These are phyloP conservation scores for Cyclostephanos invisitatus DNA, from an alignment of 108 stramenopile genomes.

Conservation along the genomic window DNA sequence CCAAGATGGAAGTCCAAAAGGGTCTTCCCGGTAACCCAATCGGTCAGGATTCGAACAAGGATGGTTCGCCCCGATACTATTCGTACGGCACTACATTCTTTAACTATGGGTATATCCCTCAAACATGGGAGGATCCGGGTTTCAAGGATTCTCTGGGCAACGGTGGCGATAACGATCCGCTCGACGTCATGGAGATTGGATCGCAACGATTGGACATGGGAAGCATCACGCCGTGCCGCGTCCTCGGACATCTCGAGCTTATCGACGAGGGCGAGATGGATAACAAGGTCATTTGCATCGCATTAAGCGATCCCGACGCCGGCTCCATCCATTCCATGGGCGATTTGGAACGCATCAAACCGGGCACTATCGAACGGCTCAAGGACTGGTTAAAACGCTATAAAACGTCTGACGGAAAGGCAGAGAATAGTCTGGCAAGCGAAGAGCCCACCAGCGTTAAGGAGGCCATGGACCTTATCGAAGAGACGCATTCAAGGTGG, in stretches of 20 bases:
- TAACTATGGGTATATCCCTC: constrained; percentile 97
- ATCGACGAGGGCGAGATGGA: constrained; percentile 99
- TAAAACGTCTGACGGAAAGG: constrained; percentile 97
- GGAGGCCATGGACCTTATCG: constrained; percentile 76
- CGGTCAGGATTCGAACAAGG: constrained; percentile 89
- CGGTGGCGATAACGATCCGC: constrained; percentile 98
- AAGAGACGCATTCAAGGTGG: constrained; percentile 83
- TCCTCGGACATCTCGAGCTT: constrained; percentile 92
- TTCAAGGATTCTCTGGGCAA: constrained; percentile 66
- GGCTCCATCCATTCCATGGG: constrained; percentile 63
- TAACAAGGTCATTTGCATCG: constrained; percentile 94
- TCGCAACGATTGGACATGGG: constrained; percentile 86
- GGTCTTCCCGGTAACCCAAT: constrained; percentile 65
- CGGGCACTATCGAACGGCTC: constrained; percentile 80
- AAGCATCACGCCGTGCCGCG: constrained; percentile 86
- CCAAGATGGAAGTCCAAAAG: constrained; percentile 98
- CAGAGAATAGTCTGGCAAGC: constrained; percentile 85
- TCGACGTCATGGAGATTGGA: constrained; percentile 97
- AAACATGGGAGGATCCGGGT: constrained; percentile 97
- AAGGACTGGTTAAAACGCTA: constrained; percentile 95
- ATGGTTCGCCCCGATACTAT: constrained; percentile 94
- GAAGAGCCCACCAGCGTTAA: constrained; percentile 70
- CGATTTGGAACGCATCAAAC: constrained; percentile 85
- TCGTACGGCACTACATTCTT: constrained; percentile 97
- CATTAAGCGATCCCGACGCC: constrained; percentile 76